Base-by-base conservation (phyloP, 495 filamentous ascomycete genomes). In the Sphaerosporella brunnea region DNA sequence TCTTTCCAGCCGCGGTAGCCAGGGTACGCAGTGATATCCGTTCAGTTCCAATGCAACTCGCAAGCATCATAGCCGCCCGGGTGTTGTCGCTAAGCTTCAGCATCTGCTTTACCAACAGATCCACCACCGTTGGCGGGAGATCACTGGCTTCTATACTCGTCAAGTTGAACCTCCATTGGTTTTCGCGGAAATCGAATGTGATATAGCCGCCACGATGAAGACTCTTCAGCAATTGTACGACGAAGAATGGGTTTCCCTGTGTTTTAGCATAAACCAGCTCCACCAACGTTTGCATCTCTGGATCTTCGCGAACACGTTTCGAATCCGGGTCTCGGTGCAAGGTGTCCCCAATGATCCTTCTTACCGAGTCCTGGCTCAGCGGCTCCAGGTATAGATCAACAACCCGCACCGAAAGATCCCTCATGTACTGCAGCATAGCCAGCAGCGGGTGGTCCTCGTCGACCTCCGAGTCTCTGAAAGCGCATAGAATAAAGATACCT, bases 91-190 rank as follows among this genome's bases (percentile, higher is more conserved):
- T 45, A 25, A 61, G 44, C 32, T 51, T 60, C 16, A 53, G 53
- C 58, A 61, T 61, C 20, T 57, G 53, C 23, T 61, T 61, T 19
- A 61, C 58, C 16, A 61, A 48, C 18, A 61, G 48, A 38, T 61
- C 58, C 4, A 61, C 57, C 10, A 61, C 57, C 3, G 58, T 61
- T 26, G 58, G 58, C 4, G 58, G 58, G 8, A 61, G 23, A 32
- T 56, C 58, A 9, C 50, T 47, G 15, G 57, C 53, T 38, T 61
- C 58, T 19, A 61, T 56, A 20, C 49, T 60, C 4, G 57, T 60
- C 30, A 61, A 47, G 34, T 56, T 61, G 53, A 61, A 61, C 20
- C 58, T 48, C 58, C 58, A 61, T 39, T 60, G 50, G 23, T 53
- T 53, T 9, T 49, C 56, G 53, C 11, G 19, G 23, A 61, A 61